Evolutionary conservation across 1,284 basidiomycete species (phyloP).

Genomic region (Termitomyces sp.): DNA sequence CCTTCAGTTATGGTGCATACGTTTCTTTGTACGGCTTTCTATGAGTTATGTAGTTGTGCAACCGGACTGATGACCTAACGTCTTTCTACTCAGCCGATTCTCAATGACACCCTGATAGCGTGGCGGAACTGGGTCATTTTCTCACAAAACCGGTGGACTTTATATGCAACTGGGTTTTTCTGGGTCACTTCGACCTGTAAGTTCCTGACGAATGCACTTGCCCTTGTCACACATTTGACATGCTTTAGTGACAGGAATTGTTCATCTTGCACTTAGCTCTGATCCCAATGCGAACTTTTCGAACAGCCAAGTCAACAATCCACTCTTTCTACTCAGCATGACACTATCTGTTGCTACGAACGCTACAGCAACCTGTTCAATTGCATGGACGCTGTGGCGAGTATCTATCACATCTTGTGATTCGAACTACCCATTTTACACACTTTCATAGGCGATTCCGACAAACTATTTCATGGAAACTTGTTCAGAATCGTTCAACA

Average conservation of each 20-base stretch:
- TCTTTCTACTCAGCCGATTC: background rate
- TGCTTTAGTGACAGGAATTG: background rate
- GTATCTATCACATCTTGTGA: background rate
- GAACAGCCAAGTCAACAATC: background rate
- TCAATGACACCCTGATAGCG: background rate
- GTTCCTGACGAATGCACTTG: background rate
- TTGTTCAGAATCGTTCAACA: background rate
- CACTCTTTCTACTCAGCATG: background rate
- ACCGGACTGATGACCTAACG: background rate
- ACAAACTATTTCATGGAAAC: background rate
- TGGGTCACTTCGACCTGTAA: background rate
- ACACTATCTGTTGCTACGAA: background rate
- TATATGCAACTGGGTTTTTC: background rate
- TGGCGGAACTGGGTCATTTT: background rate
- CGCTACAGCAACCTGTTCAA: background rate
- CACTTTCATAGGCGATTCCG: background rate
- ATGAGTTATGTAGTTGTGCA: background rate
- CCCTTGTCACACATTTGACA: background rate
- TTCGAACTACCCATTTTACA: background rate
- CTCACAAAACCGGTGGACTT: background rate
- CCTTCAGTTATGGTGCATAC: background rate
- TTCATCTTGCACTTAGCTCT: background rate
- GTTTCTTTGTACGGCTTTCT: background rate
- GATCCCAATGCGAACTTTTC: background rate
- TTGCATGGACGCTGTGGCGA: background rate